Evolutionary conservation across 805 yeast genomes (phyloP), one percentile per base, ranked within the genome.

Genomic region (Gaillardinia entomophila): DNA sequence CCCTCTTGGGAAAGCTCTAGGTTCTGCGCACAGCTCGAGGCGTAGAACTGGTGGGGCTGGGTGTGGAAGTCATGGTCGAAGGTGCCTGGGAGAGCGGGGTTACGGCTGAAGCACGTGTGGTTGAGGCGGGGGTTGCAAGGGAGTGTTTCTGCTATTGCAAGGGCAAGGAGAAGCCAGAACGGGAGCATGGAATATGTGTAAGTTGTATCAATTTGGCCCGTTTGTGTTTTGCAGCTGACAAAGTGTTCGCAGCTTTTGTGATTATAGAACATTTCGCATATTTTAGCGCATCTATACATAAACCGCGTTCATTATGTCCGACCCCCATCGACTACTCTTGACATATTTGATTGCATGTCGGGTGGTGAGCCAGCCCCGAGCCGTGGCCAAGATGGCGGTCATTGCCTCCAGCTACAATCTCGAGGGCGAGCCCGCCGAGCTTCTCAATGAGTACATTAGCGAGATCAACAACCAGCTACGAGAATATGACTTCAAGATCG

Each of bases 401-500:
- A 11, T 45, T 10, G 37, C 34, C 12, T 37, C 27, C 22, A 37
- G 32, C 12, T 40, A 35, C 24, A 40, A 27, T 14, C 26, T 41
- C 24, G 41, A 33, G 10, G 10, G 22, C 10, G 22, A 6, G 6
- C 10, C 22, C 10, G 22, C 22, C 6, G 22, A 19, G 6, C 6
- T 16, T 6, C 37, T 54, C 10, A 42, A 50, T 26, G 27, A 40
- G 8, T 38, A 44, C 25, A 46, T 64, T 10, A 36, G 62, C 13
- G 30, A 38, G 11, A 60, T 64, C 38, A 64, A 64, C 46, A 35
- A 42, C 14, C 35, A 40, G 5, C 49, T 73, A 14, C 54, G 52
- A 2, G 47, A 48, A 3, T 51, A 67, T 19, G 73, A 69, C 16
- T 60, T 71, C 40, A 68, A 63, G 34, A 52, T 76, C 41, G 71